phyloP scores from a whole-genome alignment of 179 eudicot species.

The Patellifolia procumbens region DNA sequence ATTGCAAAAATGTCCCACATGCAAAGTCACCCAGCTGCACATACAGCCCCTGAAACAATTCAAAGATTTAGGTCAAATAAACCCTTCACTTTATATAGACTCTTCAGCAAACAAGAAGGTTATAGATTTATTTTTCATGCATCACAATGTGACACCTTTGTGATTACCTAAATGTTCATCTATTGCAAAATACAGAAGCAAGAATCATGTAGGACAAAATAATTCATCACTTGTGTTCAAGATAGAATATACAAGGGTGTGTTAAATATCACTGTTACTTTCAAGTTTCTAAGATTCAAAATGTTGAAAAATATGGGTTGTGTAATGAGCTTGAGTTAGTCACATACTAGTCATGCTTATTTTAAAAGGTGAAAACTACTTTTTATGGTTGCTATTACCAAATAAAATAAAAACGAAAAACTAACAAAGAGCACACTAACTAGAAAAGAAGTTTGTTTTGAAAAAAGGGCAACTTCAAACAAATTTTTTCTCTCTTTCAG shows the following conservation, averaged over 20 bases:
- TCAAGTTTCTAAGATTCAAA: no score
- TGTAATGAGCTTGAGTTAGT: no score
- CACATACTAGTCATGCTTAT: no score
- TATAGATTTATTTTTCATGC: neutral
- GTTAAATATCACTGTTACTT: no score
- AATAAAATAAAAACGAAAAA: no score
- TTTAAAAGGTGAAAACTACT: no score
- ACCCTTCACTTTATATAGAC: neutral
- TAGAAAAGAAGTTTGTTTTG: no score
- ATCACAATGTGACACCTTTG: neutral
- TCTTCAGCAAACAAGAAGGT: slow-evolving; percentile 10
- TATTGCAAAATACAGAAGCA: neutral
- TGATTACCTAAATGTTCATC: neutral
- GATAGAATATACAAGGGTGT: no score
- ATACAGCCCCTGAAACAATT: slow-evolving; percentile 39
- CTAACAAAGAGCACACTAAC: no score
- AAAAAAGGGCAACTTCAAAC: neutral
- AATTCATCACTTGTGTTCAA: no score
- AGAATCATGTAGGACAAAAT: neutral
- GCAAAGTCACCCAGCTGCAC: slow-evolving; percentile 38
- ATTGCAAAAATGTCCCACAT: slow-evolving; percentile 8
- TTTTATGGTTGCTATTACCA: no score
- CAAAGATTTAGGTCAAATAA: slow-evolving; percentile 9
- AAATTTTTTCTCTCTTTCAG: neutral
- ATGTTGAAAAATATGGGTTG: no score